Percentiles rank a stretch among this genome's conserved stretches.
Evolutionary conservation across 805 yeast genomes (phyloP).

Genomic region (Pichia deserticola): DNA sequence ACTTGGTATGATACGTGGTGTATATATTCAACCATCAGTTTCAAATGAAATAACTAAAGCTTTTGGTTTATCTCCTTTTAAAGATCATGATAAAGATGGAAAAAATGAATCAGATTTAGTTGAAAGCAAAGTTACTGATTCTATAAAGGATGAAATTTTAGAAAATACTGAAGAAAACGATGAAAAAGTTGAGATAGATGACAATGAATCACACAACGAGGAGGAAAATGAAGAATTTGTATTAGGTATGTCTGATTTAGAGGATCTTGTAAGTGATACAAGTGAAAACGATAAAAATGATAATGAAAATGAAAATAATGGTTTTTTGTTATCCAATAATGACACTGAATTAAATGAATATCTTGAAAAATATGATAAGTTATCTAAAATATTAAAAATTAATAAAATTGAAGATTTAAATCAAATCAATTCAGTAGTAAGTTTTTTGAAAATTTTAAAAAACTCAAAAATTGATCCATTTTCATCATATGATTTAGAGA

Average conservation of each 20-base stretch:
- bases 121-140: neutral
- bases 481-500: slow-evolving; percentile 16
- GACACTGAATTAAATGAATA: neutral
- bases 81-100: neutral
- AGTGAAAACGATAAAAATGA: neutral
- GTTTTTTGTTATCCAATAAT: too few species aligned
- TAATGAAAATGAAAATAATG: too few species aligned
- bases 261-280: slow-evolving; percentile 4
- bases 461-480: slow-evolving; percentile 5
- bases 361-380: neutral
- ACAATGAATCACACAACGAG: neutral
- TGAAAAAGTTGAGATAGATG: neutral
- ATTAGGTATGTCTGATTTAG: slow-evolving; percentile 14
- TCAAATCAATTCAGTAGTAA: neutral
- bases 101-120: neutral
- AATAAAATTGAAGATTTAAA: too few species aligned
- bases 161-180: neutral
- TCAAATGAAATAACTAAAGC: neutral
- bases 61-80: neutral
- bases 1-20: slow-evolving; percentile 9
- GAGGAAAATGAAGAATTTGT: slow-evolving; percentile 7
- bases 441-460: slow-evolving; percentile 9
- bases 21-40: neutral
- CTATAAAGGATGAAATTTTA: neutral
- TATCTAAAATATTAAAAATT: neutral